These are phyloP conservation scores for Triticum dicoccoides DNA, from an alignment of 176 grass and related monocot species.

Conservation along the genomic window DNA sequence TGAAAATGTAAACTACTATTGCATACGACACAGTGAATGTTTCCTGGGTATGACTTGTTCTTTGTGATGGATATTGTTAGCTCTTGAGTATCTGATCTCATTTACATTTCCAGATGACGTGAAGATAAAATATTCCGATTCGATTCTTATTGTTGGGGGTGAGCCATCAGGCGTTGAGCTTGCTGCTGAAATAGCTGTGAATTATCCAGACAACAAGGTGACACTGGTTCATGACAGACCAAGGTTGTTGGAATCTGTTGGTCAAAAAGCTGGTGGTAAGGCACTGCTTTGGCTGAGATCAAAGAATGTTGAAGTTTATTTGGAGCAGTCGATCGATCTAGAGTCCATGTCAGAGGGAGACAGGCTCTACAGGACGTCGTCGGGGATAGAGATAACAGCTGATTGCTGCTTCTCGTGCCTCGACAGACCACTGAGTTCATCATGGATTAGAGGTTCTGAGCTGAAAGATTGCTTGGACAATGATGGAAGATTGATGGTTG, in stretches of 20 bases:
- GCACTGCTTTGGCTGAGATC: conserved; percentile 28
- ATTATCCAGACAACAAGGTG: conserved; percentile 47
- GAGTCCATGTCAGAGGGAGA: conserved; percentile 27
- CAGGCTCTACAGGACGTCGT: conserved; percentile 11
- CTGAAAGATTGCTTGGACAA: conserved; percentile 31
- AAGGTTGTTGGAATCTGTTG: conserved; percentile 41
- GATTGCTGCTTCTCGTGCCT: conserved; percentile 54
- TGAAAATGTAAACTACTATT: background rate
- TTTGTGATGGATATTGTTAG: background rate
- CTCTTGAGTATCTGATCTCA: background rate
- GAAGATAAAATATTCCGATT: conserved; percentile 42
- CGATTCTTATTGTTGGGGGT: conserved; percentile 39
- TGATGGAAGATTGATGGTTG: conserved; percentile 40
- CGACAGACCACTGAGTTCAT: conserved; percentile 27
- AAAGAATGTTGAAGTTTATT: conserved; percentile 41
- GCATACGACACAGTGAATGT: background rate
- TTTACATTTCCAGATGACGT: conserved; percentile 36
- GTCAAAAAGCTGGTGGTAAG: conserved; percentile 34
- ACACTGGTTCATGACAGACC: conserved; percentile 36
- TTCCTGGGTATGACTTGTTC: background rate
- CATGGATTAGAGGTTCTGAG: conserved; percentile 29
- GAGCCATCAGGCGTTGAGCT: conserved; percentile 44
- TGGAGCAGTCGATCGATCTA: conserved; percentile 47
- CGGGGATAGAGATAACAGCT: conserved; percentile 29
- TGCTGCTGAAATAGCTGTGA: conserved; percentile 30